Evolutionary conservation across 2,329 filamentous ascomycete genomes (phyloP).

Genomic region (Aspergillus udagawae): DNA sequence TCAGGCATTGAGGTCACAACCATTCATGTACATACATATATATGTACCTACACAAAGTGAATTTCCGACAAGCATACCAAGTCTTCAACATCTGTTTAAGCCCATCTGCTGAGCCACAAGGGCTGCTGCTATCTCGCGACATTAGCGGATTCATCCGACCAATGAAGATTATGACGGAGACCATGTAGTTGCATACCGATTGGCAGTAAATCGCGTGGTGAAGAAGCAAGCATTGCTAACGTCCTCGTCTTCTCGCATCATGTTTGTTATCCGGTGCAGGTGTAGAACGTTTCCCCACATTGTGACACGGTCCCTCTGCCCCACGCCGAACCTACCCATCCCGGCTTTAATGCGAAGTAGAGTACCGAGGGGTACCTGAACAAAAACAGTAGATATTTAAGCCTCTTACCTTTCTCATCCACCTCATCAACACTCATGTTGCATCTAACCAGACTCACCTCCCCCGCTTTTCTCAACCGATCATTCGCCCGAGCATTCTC

Average conservation of each 20-base stretch:
- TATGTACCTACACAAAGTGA: constrained; percentile 13
- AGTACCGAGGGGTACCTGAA: neutral
- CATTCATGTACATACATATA: constrained; percentile 17
- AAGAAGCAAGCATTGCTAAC: neutral
- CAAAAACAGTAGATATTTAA: neutral
- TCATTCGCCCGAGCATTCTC: constrained; percentile 1
- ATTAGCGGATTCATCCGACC: too few relatives aligned
- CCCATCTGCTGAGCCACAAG: too few relatives aligned
- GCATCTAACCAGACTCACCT: constrained; percentile 1
- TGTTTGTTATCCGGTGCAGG: neutral
- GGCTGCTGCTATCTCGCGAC: too few relatives aligned
- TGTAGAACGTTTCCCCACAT: neutral
- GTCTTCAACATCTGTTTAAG: neutral
- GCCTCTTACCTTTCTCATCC: constrained; percentile 2
- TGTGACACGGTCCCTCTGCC: neutral
- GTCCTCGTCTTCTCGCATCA: neutral
- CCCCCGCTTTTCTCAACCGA: constrained; percentile 2
- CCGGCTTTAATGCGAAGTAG: too few relatives aligned
- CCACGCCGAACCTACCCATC: neutral
- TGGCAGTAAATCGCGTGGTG: too few relatives aligned
- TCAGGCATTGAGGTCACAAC: constrained; percentile 2
- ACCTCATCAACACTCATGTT: constrained; percentile 4
- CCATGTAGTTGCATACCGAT: too few relatives aligned
- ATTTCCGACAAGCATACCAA: constrained; percentile 3
- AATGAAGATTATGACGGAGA: too few relatives aligned